Evolutionary conservation across 2,329 filamentous ascomycete species (phyloP), one percentile per base, ranked within the genome.

Genomic region (Plenodomus biglobosus): DNA sequence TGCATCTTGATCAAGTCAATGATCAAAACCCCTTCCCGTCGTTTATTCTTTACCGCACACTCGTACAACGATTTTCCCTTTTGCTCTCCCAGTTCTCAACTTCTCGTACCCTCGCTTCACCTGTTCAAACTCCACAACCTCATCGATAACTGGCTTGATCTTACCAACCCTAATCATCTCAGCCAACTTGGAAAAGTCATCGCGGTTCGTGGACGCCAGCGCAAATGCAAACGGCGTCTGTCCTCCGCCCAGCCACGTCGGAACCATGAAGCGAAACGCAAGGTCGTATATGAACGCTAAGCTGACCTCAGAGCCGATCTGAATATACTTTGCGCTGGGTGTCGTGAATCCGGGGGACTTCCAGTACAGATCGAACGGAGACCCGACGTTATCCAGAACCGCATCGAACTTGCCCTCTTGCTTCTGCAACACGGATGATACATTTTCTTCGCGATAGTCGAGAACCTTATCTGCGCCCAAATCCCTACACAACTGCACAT

Each of bases 381-480:
- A 36, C 3, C 80, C 80, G 16, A 84, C 76, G 58, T 81, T 80
- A 65, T 86, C 84, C 8, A 86, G 72, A 0, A 81, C 72, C 32
- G 81, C 69, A 40, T 78, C 72, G 64, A 78, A 85, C 2, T 76
- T 68, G 8, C 68, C 68, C 0, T 75, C 76, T 21, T 71, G 73
- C 1, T 68, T 63, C 52, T 75, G 75, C 11, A 86, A 64, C 3
- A 59, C 64, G 24, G 71, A 68, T 3, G 75, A 59, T 3, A 85
- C 69, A 59, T 82, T 68, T 30, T 72, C 59, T 1, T 68, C 64
- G 8, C 75, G 77, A 59, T 86, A 86, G 55, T 86, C 80, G 36
- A 85, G 74, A 15, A 85, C 77, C 44, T 82, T 78, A 55, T 86
- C 82, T 7, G 85, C 84, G 0, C 85, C 85, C 1, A 87, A 70